phyloP scores from a whole-genome alignment of 2,329 filamentous ascomycete species.

The Ceratocystis diversiconidia region DNA sequence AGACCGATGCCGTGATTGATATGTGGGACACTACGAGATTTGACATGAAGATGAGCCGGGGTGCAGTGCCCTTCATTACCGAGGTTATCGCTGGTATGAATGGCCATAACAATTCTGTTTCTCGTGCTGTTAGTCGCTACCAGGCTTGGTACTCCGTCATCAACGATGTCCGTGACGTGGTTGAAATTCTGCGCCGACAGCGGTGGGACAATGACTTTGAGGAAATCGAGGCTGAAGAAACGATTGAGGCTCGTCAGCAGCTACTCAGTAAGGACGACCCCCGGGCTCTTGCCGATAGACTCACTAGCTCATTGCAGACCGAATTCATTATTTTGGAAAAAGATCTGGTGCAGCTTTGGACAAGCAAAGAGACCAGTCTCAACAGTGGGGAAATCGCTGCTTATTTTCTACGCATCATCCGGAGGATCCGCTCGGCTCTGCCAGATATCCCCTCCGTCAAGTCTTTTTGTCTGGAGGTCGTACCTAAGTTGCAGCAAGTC shows the following conservation, averaged over 20 bases:
- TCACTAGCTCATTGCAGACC: constrained; percentile 40
- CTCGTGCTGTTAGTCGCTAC: constrained; percentile 48
- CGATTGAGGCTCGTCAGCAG: constrained; percentile 50
- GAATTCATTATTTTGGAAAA: constrained; percentile 45
- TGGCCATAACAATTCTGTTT: constrained; percentile 55
- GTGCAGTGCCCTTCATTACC: constrained; percentile 53
- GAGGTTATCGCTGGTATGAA: constrained; percentile 55
- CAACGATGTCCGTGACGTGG: constrained; percentile 47
- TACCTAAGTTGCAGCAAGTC: constrained; percentile 49
- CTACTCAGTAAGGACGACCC: constrained; percentile 62
- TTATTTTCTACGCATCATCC: constrained; percentile 59
- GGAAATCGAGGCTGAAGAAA: constrained; percentile 60
- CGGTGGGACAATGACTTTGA: constrained; percentile 65
- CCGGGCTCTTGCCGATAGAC: constrained; percentile 42
- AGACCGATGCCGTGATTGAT: constrained; percentile 35
- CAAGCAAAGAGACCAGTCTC: constrained; percentile 30
- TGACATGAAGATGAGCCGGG: constrained; percentile 49
- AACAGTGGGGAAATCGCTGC: constrained; percentile 40
- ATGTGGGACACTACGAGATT: constrained; percentile 52
- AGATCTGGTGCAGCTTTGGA: constrained; percentile 39
- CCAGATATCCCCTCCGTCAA: constrained; percentile 38
- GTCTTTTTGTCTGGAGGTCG: constrained; percentile 44
- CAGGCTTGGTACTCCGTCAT: constrained; percentile 60
- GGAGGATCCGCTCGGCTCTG: constrained; percentile 56
- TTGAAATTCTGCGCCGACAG: constrained; percentile 51